Evolutionary conservation across 495 filamentous ascomycete species (phyloP), one percentile per base, ranked within the genome.

Genomic region (Talaromyces nanjingensis): DNA sequence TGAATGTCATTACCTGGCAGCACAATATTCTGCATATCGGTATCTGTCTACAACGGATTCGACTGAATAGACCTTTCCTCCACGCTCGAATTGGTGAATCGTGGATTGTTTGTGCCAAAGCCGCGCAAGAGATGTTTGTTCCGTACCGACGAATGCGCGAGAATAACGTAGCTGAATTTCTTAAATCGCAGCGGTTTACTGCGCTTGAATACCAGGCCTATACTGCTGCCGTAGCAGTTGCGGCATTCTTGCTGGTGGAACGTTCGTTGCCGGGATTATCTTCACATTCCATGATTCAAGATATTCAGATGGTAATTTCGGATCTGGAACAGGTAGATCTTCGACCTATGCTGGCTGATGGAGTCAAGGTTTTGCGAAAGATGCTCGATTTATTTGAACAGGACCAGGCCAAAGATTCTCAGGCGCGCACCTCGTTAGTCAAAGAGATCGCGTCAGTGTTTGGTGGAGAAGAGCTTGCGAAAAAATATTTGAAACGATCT

Each of bases 231-330:
- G 62, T 64, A 56, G 54, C 62, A 56, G 34, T 64, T n/a, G 62
- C 62, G 16, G 62, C 62, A 27, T 64, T 64, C 37, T 33, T 64
- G 62, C 57, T 65, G 29, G 63, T 65, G 56, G 63, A 65, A 55
- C 37, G 63, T 8, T 65, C 63, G 4, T 55, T 65, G 39, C 63
- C 63, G 27, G 63, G 63, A 24, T 54, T 65, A 34, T 65, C 63
- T 18, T 49, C 63, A n/a, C 39, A 65, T 16, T 62, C 47, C 14
- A 62, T 62, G 64, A 37, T 60, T 33, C 58, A 62, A 52, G 64
- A 62, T 60, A 47, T 65, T 27, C 37, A 65, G 18, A 65, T 62
- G 64, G 64, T 65, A 8, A 65, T 65, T 31, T 65, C 64, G 22
- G 64, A 62, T 22, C 56, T 62, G 42, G 58, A 65, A 57, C 37